These are phyloP conservation scores for Geoglossum glabrum DNA, from an alignment of 495 filamentous ascomycete species.

Conservation along the genomic window DNA sequence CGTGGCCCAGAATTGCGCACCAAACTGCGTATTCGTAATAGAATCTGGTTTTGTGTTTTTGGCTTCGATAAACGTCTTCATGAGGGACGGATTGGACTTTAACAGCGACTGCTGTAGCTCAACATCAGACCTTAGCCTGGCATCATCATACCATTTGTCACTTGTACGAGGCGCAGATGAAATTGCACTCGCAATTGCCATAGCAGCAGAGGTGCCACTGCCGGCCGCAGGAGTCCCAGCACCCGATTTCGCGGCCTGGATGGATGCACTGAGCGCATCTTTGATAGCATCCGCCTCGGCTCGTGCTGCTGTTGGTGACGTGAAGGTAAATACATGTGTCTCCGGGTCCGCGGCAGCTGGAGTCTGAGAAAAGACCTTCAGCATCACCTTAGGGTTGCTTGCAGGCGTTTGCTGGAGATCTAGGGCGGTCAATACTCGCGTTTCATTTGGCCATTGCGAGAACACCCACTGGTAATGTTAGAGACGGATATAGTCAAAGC, in stretches of 20 bases:
- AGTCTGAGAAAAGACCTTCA: constrained; percentile 61
- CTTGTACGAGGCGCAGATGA: constrained; percentile 16
- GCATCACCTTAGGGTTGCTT: constrained; percentile 63
- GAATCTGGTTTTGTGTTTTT: constrained; percentile 59
- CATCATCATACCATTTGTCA: constrained; percentile 51
- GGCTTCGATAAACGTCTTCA: constrained; percentile 64
- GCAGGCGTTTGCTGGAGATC: constrained; percentile 87
- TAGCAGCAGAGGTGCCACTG: constrained; percentile 27
- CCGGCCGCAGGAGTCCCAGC: constrained; percentile 18
- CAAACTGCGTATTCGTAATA: constrained; percentile 55
- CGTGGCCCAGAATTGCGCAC: constrained; percentile 81
- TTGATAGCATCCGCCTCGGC: constrained; percentile 68
- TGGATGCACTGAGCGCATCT: constrained; percentile 53
- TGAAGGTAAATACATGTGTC: constrained; percentile 72
- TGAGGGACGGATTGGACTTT: constrained; percentile 48
- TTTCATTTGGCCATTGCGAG: not conserved
- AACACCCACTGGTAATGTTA: constrained; percentile 55
- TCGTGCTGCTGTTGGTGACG: constrained; percentile 50
- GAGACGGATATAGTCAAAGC: constrained; percentile 47
- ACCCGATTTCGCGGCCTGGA: constrained; percentile 45
- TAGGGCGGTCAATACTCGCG: constrained; percentile 12
- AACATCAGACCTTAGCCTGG: constrained; percentile 45
- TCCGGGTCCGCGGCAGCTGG: constrained; percentile 34
- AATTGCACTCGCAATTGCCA: constrained; percentile 28
- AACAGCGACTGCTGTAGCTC: constrained; percentile 73